Evolutionary conservation across 2,329 filamentous ascomycete species (phyloP), one percentile per base, ranked within the genome.

Genomic region (Sphaceloma murrayae): DNA sequence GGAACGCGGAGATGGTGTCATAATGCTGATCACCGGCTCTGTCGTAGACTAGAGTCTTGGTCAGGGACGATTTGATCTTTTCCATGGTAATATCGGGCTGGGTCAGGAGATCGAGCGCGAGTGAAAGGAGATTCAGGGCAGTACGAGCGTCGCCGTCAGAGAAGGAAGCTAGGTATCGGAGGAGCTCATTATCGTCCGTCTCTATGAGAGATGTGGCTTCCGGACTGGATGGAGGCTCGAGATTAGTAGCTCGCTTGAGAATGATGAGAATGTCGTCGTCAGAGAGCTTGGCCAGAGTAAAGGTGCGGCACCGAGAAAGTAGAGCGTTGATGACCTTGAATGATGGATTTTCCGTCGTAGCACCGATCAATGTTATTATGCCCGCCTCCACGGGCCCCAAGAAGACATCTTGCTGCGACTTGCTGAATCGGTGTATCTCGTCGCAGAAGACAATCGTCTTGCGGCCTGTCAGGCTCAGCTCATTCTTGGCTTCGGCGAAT

Each of bases 391-490:
- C 89, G 0, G 89, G 89, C 11, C 82, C 85, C 1, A 98, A 69
- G 54, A 96, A 96, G 1, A 95, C 83, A 62, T 96, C 91, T 59
- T 98, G 91, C 61, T 96, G 91, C 0, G 80, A 74, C 64, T 94
- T 95, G 53, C 75, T 83, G 68, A 94, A 94, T 19, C 89, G 70
- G 63, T 94, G 87, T 36, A 95, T 91, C 68, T 96, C 91, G 65
- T 98, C 91, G 66, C 89, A 95, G 62, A 98, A 98, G 51, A 98
- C 78, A 51, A 98, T 94, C 0, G 91, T 96, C 65, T 85, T 89
- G 49, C 87, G 75, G 1, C 89, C 89, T 0, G 86, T 93, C 42
- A 96, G 68, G 1, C 71, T 67, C 34, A 87, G 66, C 60, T 96
- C 91, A 56, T 79, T 84, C 48, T 76, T 78, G 0, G 91, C 88